Evolutionary conservation across 176 grass and related monocot genomes (phyloP).

Genomic region (Carex littledalei): DNA sequence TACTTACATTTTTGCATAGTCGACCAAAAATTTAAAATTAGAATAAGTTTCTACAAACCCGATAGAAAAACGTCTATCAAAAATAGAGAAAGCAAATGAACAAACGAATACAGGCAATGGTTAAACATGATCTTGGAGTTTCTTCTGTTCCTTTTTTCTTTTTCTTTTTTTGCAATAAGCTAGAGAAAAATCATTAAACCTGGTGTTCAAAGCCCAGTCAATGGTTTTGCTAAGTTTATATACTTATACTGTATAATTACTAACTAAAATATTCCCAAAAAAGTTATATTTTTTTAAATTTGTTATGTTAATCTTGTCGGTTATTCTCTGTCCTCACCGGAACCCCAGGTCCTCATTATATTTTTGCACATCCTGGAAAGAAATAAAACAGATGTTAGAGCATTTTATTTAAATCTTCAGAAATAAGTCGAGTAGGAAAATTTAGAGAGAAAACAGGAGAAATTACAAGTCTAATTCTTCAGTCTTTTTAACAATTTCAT

Average conservation of each 20-base stretch:
- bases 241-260: not conserved
- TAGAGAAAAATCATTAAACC: conserved; percentile 13
- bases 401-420: not conserved
- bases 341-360: conserved; percentile 38
- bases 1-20: not conserved
- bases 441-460: conserved; percentile 21
- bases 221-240: conserved; percentile 4
- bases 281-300: not conserved
- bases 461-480: conserved; percentile 67
- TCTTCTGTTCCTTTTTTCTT: not conserved
- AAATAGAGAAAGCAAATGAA: not conserved
- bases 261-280: conserved; percentile 14
- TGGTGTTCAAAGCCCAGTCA: not conserved
- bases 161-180: not conserved
- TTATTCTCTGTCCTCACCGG: conserved; percentile 46
- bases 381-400: conserved; percentile 9
- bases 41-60: not conserved
- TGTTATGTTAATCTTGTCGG: not conserved
- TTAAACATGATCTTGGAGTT: not conserved
- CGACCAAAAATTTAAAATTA: not conserved
- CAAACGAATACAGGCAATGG: not conserved
- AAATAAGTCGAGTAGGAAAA: not conserved
- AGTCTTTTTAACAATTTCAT: conserved; percentile 56
- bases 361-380: conserved; percentile 66
- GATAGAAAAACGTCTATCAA: conserved; percentile 7